Conservation (phyloP, 768 basidiomycete species). For the Amanita pallidorosea region DNA sequence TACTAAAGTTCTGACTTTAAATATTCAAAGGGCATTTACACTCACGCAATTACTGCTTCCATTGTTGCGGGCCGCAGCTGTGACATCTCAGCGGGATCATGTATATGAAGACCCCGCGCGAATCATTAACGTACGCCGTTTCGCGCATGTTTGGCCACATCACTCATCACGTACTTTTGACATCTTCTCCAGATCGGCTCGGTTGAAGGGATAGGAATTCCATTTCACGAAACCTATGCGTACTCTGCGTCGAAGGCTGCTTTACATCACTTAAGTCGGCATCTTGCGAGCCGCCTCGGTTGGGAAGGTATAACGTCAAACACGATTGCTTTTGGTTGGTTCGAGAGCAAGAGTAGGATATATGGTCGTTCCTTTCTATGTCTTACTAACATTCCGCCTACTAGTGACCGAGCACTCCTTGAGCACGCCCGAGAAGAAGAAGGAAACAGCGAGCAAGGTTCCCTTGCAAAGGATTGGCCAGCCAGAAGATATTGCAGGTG, state of each 20-base stretch:
- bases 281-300: constrained; percentile 47
- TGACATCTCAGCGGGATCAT: constrained; percentile 20
- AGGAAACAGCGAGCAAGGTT: constrained; percentile 23
- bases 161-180: neutral
- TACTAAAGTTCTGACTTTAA: constrained; percentile 50
- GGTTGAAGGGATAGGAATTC: constrained; percentile 44
- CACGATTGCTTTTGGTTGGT: constrained; percentile 48
- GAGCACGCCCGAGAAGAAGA: constrained; percentile 28
- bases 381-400: neutral
- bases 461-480: constrained; percentile 47
- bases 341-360: constrained; percentile 29
- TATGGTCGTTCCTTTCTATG: neutral
- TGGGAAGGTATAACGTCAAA: constrained; percentile 49
- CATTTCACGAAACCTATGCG: constrained; percentile 50
- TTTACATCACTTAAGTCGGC: constrained; percentile 46
- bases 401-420: constrained; percentile 48
- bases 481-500: constrained; percentile 54
- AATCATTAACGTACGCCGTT: constrained; percentile 41
- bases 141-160: neutral
- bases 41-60: constrained; percentile 52
- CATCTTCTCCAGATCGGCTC: constrained; percentile 40
- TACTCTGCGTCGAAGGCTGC: constrained; percentile 59
- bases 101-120: constrained; percentile 37
- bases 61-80: constrained; percentile 36
- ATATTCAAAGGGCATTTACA: constrained; percentile 55